Evolutionary conservation across 2,329 filamentous ascomycete species (phyloP), one percentile per base, ranked within the genome.

Genomic region (Trichoderma atrobrunneum): DNA sequence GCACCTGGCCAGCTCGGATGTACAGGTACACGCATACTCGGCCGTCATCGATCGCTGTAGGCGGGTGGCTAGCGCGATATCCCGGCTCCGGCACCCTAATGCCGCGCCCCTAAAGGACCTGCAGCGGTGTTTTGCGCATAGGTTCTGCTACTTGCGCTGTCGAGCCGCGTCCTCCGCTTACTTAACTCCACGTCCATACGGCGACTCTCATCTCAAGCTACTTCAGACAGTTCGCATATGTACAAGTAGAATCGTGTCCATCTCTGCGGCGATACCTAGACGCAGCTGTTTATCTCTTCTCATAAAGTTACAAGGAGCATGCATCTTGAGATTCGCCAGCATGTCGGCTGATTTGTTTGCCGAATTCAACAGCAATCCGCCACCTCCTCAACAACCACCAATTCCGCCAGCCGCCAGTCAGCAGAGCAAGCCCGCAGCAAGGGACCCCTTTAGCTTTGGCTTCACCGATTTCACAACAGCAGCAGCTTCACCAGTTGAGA

Each of bases 271-370:
- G 34, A 28, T 24, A 67, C 21, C 34, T 7, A 59, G 65, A 60
- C 43, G 34, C 54, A 57, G n/a, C 24, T 12, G 10, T 32, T 26
- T 43, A 14, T 36, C 39, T 26, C 39, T n/a, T 28, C 30, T 54
- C 39, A 1, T 43, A 16, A 21, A 28, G 39, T 62, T n/a, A 16
- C 28, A 54, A 48, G 39, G 32, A 64, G 63, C 30, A 71, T 70
- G 63, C 51, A 24, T 70, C 28, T 68, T 34, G 30, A 30, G 18
- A 39, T 39, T 7, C 26, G 36, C 11, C 72, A 78, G 43, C 73
- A 91, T 91, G 89, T 91, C 89, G 76, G 88, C 89, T 74, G 89
- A 91, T 80, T 86, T 91, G 72, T 89, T 91, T 77, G 89, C 88
- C 70, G 87, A 89, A 75, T 90, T 84, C 67, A 80, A 78, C 70